Conservation (phyloP, 2,329 filamentous ascomycete species). For the Periglandula ipomoeae region DNA sequence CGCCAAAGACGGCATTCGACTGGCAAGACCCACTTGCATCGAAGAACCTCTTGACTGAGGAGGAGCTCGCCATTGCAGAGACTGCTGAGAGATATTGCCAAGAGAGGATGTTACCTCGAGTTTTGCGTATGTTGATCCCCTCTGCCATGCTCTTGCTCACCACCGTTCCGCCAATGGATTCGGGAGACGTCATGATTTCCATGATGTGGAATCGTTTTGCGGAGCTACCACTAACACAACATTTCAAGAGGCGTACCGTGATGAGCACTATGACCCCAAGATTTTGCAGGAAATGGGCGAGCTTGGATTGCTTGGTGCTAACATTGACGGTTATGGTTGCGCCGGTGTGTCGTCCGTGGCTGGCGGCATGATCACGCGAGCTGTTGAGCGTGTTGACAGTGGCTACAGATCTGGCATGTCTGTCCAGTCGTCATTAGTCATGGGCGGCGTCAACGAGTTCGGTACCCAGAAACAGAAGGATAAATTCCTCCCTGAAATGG, state of each 20-base stretch:
- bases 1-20: conserved; percentile 49
- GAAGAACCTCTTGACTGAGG: conserved; percentile 72
- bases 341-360: conserved; percentile 82
- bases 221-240: conserved; percentile 1
- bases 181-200: no score
- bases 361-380: conserved; percentile 80
- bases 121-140: conserved; percentile 58
- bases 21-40: conserved; percentile 84
- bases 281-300: conserved; percentile 91
- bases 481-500: conserved; percentile 69
- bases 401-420: conserved; percentile 91
- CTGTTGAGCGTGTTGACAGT: conserved; percentile 84
- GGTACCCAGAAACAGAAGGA: conserved; percentile 84
- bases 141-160: background rate
- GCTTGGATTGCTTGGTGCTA: conserved; percentile 77
- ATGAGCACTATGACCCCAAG: conserved; percentile 76
- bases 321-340: conserved; percentile 79
- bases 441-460: conserved; percentile 86
- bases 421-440: conserved; percentile 84
- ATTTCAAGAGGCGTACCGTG: conserved; percentile 63
- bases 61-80: conserved; percentile 82
- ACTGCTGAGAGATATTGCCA: conserved; percentile 93
- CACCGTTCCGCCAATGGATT: background rate
- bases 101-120: conserved; percentile 73
- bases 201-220: conserved; percentile 5